phyloP scores from a whole-genome alignment of 805 yeast genomes.

The Isabelozyma rhagii region DNA sequence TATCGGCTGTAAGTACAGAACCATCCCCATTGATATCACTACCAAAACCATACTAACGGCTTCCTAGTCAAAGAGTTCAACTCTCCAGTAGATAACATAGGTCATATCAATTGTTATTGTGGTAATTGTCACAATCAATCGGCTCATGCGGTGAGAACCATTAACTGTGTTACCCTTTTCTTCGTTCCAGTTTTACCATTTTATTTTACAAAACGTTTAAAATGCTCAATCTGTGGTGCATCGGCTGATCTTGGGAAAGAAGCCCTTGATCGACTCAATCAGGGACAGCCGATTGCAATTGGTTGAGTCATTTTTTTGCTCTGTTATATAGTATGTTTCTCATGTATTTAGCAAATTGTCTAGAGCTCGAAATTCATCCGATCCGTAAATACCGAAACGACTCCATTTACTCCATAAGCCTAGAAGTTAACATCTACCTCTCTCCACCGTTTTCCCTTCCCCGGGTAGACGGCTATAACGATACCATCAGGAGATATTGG shows the following conservation, averaged over 20 bases:
- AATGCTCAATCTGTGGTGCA: conserved; percentile 50
- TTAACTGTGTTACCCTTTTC: conserved; percentile 52
- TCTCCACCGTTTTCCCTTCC: neutral
- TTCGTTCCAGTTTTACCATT: conserved; percentile 55
- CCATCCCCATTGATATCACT: neutral
- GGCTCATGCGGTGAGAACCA: conserved; percentile 50
- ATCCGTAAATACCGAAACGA: neutral
- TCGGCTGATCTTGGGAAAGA: conserved; percentile 24
- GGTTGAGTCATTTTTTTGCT: conserved; percentile 5
- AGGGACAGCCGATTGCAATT: conserved; percentile 36
- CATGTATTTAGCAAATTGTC: neutral
- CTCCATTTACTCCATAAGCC: neutral
- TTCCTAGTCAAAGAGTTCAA: conserved; percentile 31
- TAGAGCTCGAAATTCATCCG: neutral
- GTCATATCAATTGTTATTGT: conserved; percentile 41
- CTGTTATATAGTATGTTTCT: too few species aligned
- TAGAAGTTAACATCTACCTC: neutral
- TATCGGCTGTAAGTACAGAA: conserved; percentile 27
- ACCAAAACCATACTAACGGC: conserved; percentile 5
- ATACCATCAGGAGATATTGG: too few species aligned
- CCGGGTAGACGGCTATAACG: too few species aligned
- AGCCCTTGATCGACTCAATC: conserved; percentile 20
- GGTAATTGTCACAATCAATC: conserved; percentile 58
- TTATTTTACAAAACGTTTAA: conserved; percentile 49
- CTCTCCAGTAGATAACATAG: conserved; percentile 27